Evolutionary conservation across 2,329 filamentous ascomycete species (phyloP), one percentile per base, ranked within the genome.

Genomic region (Phyllosticta citriasiana): DNA sequence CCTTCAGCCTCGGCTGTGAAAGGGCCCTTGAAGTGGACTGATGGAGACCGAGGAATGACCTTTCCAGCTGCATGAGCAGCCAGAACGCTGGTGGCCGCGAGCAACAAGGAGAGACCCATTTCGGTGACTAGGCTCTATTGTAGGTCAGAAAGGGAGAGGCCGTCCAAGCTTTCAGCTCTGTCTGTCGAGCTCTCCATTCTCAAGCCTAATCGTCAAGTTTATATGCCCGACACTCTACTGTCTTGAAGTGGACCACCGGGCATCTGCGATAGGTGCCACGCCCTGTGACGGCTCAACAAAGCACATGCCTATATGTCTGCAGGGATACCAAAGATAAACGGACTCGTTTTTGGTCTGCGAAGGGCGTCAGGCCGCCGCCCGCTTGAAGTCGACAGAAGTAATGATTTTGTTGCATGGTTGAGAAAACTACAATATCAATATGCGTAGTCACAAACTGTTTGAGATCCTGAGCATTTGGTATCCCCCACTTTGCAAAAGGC

Each of bases 1-100:
- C 65, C 63, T 22, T 61, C 61, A 8, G 64, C 65, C 35, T 66
- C 62, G 2, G 64, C 64, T 30, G 62, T 56, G 22, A 65, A 63
- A n/a, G 62, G 64, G 7, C 64, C 64, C 6, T 64, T 55, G 57
- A 66, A 66, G 16, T 53, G 35, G 12, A 65, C 35, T 1, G 55
- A 50, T 14, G 50, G 47, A 25, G 60, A 58, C 6, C 35, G 24
- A 12, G 58, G 57, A 61, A 64, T 26, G 47, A 56, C 55, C 22
- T 14, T 58, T 19, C 55, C 53, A 8, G 59, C 51, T 47, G 53
- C 53, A 47, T 55, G 47, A 25, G 33, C 27, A 6, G 47, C 54
- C 50, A 61, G 56, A 16, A 57, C 22, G 4, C 50, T 51, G 22
- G 59, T 30, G 26, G 59, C 52, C 12, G 52, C 19, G 53, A 61